These are phyloP conservation scores for Myriangium duriaei DNA, from an alignment of 2,329 filamentous ascomycete genomes.

Conservation along the genomic window DNA sequence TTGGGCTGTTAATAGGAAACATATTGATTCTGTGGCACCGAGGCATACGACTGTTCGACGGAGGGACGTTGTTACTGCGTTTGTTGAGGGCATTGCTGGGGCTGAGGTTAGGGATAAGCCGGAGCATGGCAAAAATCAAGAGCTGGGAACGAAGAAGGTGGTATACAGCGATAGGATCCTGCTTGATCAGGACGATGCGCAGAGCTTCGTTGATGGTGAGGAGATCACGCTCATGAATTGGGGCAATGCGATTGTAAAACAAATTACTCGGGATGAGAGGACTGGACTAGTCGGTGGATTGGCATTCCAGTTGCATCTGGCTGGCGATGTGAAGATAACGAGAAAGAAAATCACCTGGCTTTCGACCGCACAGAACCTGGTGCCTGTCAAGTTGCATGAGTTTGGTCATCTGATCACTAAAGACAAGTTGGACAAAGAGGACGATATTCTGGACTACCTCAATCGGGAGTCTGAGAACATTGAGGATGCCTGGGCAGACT, in stretches of 20 bases:
- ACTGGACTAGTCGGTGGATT: slow-evolving; percentile 46
- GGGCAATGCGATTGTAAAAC: slow-evolving; percentile 68
- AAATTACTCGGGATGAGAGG: slow-evolving; percentile 38
- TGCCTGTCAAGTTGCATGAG: slow-evolving; percentile 71
- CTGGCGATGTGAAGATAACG: slow-evolving; percentile 79
- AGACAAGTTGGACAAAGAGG: slow-evolving; percentile 83
- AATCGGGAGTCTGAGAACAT: neutral
- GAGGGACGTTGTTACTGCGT: slow-evolving; percentile 56
- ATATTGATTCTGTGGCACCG: slow-evolving; percentile 36
- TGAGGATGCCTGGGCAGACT: slow-evolving; percentile 1
- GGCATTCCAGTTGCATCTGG: slow-evolving; percentile 66
- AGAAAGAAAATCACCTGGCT: slow-evolving; percentile 92
- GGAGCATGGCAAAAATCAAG: slow-evolving; percentile 72
- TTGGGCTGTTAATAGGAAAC: slow-evolving; percentile 42
- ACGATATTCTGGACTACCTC: slow-evolving; percentile 64
- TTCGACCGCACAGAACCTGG: slow-evolving; percentile 56
- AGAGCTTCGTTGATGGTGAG: slow-evolving; percentile 63
- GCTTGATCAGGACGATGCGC: slow-evolving; percentile 70
- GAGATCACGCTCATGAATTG: slow-evolving; percentile 88
- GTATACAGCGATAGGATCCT: slow-evolving; percentile 59
- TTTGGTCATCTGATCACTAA: slow-evolving; percentile 70
- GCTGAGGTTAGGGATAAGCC: slow-evolving; percentile 58
- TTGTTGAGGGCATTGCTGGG: slow-evolving; percentile 43
- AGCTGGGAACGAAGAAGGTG: slow-evolving; percentile 69
- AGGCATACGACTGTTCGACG: slow-evolving; percentile 48